Base-by-base conservation (phyloP, 2,329 filamentous ascomycete species). In the Penicillium griseofulvum region DNA sequence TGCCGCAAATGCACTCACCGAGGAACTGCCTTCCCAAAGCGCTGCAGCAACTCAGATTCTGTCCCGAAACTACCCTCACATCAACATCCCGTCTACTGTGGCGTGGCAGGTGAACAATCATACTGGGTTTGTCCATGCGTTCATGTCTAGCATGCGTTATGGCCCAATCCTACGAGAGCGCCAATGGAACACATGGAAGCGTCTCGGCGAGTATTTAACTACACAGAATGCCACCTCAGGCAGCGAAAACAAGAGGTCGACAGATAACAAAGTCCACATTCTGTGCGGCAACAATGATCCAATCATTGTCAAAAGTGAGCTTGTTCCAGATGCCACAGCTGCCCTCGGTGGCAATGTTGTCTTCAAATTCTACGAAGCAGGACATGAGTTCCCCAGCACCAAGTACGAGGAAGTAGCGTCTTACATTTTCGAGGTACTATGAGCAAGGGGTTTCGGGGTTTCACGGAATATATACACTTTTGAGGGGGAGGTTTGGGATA, bases 381-480 rank as follows among this genome's bases (percentile, higher is more conserved):
- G 87, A 0, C 89, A 91, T 68, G 88, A 90, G 65, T 76, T 91
- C 56, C 85, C 85, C 1, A 84, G 90, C 59, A 82, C 82, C 12
- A 80, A 80, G 53, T 83, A 83, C 3, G 74, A 77, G 10, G 81
- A 85, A 52, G 79, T 90, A 53, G 84, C 83, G 1, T 70, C 77
- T n/a, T 71, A 73, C n/a, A 78, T 85, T 37, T 65, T 70, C 47
- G 72, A 74, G 16, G 75, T 77, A 31, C 49, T 65, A 78, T 76
- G 75, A 64, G 19, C 26, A 26, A 17, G 28, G 33, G 2, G 17
- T 11, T 26, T 16, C 7, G 28, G 33, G 2, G 17, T 11, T 26
- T 16, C 7, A 28, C 10, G 5, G 11, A 19, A 6, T 24, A 4
- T 22, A 16, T 34, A 6, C 8, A 26, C 12, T 34, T 14, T 17